Evolutionary conservation across 140 eudicot species (phyloP).

Genomic region (Flaveria floridana): DNA sequence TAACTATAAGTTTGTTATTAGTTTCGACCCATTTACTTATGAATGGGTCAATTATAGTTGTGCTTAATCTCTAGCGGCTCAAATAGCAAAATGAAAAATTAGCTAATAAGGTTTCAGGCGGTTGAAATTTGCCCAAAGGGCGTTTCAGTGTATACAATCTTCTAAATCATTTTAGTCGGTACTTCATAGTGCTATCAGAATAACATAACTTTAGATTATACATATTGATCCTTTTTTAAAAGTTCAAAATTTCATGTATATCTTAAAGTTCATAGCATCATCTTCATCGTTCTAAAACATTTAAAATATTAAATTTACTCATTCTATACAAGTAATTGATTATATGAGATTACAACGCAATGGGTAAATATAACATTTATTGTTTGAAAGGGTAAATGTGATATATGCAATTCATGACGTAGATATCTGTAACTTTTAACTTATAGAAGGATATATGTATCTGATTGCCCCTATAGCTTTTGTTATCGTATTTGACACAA

Average conservation of each 20-base stretch:
- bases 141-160: neutral
- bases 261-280: neutral
- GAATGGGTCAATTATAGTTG: neutral
- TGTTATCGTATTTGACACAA: neutral
- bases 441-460: too few species aligned
- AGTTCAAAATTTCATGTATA: neutral
- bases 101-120: neutral
- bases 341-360: neutral
- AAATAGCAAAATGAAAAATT: neutral
- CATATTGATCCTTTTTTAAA: too few species aligned
- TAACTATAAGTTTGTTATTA: neutral
- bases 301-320: neutral
- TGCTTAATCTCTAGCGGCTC: neutral
- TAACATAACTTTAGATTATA: neutral
- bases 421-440: neutral
- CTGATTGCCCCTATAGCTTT: neutral
- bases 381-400: neutral
- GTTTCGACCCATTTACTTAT: neutral
- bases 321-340: neutral
- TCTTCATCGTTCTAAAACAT: neutral
- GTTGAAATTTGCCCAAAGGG: neutral
- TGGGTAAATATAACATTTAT: neutral
- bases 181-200: neutral
- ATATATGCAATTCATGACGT: neutral
- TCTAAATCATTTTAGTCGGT: neutral